These are phyloP conservation scores for Boletus coccyginus DNA, from an alignment of 768 basidiomycete species.

Conservation along the genomic window DNA sequence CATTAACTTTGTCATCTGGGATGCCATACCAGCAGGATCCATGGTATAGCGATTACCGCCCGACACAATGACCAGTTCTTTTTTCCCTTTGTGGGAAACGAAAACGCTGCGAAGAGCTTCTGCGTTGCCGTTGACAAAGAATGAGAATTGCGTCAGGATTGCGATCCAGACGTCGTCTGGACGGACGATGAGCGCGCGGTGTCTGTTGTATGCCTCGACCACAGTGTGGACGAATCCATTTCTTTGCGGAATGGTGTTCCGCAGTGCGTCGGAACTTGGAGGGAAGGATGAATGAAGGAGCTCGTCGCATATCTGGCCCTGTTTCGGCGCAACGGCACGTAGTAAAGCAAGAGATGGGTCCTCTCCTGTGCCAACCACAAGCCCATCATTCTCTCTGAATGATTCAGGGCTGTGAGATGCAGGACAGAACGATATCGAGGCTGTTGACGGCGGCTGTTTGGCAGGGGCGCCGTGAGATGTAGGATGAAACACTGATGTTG, in stretches of 20 bases:
- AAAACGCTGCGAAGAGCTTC: conserved; percentile 26
- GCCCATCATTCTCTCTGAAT: neutral
- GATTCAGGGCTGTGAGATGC: neutral
- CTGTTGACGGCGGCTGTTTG: neutral
- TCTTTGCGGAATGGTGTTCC: conserved; percentile 15
- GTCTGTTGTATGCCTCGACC: conserved; percentile 25
- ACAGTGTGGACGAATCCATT: conserved; percentile 31
- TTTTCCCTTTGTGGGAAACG: conserved; percentile 19
- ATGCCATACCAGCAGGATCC: conserved; percentile 28
- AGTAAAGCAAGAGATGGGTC: neutral
- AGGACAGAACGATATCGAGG: neutral
- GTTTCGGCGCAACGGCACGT: neutral
- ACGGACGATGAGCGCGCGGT: conserved; percentile 35
- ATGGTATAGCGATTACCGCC: conserved; percentile 8
- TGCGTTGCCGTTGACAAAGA: conserved; percentile 35
- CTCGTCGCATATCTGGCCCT: neutral
- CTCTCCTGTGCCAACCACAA: neutral
- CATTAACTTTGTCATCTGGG: conserved; percentile 4
- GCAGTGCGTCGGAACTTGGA: neutral
- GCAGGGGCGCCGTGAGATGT: too few relatives aligned
- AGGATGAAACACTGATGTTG: too few relatives aligned
- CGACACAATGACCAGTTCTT: conserved; percentile 16
- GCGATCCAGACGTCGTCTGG: conserved; percentile 44
- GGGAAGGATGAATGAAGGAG: neutral
- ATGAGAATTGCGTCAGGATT: conserved; percentile 31